Evolutionary conservation across 108 stramenopile genomes (phyloP).

Genomic region (Chaetoceros muelleri): DNA sequence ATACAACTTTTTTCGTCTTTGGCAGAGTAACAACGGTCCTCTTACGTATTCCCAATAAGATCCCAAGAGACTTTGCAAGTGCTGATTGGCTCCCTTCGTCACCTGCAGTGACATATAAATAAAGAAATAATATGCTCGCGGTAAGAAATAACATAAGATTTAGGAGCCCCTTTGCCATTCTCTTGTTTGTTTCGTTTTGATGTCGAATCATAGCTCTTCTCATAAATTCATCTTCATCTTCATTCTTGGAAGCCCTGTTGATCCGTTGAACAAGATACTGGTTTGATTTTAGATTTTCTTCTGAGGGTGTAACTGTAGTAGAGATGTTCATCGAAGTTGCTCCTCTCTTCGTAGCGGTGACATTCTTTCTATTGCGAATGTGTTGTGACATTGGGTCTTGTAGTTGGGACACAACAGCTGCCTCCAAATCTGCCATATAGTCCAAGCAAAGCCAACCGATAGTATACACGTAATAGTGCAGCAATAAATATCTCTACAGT

Average conservation of each 20-base stretch:
- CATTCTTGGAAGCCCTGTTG: background rate
- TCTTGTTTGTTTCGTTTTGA: background rate
- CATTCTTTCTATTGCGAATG: too few species aligned
- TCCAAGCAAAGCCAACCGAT: too few species aligned
- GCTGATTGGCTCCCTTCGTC: background rate
- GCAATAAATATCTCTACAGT: too few species aligned
- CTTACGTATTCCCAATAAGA: background rate
- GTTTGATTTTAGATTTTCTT: too few species aligned
- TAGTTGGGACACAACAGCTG: too few species aligned
- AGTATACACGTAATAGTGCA: too few species aligned
- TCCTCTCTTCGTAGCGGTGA: too few species aligned
- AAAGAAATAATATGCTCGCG: too few species aligned
- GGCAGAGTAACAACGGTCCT: background rate
- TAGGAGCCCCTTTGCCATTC: background rate
- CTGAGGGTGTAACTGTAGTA: too few species aligned
- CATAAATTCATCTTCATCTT: background rate
- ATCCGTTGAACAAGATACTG: background rate
- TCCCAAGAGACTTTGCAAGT: background rate
- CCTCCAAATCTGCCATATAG: too few species aligned
- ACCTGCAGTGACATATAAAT: background rate
- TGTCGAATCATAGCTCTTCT: background rate
- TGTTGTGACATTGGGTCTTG: too few species aligned
- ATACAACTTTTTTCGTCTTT: background rate
- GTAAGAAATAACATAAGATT: background rate
- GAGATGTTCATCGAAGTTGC: too few species aligned